Evolutionary conservation across 2,329 filamentous ascomycete species (phyloP).

Genomic region (Hypoxylon sp.): DNA sequence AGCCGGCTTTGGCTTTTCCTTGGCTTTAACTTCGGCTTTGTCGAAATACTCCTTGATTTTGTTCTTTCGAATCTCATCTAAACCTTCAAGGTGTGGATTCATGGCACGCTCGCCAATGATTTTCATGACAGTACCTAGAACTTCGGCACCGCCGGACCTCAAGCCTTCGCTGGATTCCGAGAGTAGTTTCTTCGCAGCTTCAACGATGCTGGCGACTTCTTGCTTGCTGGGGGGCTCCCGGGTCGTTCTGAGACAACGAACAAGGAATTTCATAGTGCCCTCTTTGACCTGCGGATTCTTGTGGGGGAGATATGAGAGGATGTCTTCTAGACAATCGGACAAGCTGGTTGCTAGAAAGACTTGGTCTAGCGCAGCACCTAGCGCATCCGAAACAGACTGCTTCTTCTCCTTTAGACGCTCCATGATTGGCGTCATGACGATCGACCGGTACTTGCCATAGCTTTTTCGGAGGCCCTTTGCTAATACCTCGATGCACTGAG

Average conservation of each 20-base stretch:
- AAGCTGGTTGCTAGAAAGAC: slow-evolving; percentile 77
- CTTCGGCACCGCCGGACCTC: slow-evolving; percentile 90
- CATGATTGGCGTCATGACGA: slow-evolving; percentile 90
- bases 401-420: slow-evolving; percentile 99
- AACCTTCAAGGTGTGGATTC: slow-evolving; percentile 89
- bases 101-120: slow-evolving; percentile 97
- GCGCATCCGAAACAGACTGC: slow-evolving; percentile 85
- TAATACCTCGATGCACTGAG: slow-evolving; percentile 90
- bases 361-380: slow-evolving; percentile 85
- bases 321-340: slow-evolving; percentile 92
- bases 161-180: slow-evolving; percentile 90
- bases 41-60: slow-evolving; percentile 95
- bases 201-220: slow-evolving; percentile 88
- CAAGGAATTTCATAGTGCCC: slow-evolving; percentile 93
- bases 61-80: slow-evolving; percentile 95
- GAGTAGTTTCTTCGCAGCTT: slow-evolving; percentile 88
- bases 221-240: slow-evolving; percentile 85
- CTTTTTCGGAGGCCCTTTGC: slow-evolving; percentile 85
- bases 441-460: slow-evolving; percentile 85
- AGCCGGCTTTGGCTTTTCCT: slow-evolving; percentile 90
- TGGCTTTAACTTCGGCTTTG: slow-evolving; percentile 85
- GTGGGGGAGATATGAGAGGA: slow-evolving; percentile 84
- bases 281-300: slow-evolving; percentile 99
- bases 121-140: slow-evolving; percentile 96
- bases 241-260: slow-evolving; percentile 86